These are phyloP conservation scores for Litchi chinensis DNA, from an alignment of 345 rosid species.

Conservation along the genomic window DNA sequence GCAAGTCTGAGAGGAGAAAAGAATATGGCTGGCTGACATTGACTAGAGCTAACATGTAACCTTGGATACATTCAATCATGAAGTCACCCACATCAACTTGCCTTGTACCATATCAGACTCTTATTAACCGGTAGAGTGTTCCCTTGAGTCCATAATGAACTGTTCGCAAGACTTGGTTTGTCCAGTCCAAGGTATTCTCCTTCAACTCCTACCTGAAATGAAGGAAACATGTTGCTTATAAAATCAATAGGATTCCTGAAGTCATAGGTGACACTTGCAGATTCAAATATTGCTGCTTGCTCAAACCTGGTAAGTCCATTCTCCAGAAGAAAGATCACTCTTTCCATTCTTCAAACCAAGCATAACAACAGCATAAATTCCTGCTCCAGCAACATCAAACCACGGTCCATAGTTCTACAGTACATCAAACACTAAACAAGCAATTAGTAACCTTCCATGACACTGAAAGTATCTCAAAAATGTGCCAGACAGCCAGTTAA, in stretches of 20 bases:
- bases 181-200: conserved; percentile 60
- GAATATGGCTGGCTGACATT: no score
- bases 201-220: conserved; percentile 57
- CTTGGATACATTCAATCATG: not conserved
- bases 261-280: not conserved
- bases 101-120: conserved; percentile 74
- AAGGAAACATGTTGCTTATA: not conserved
- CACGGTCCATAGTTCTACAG: conserved; percentile 65
- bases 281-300: not conserved
- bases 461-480: conserved; percentile 2
- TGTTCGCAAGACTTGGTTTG: conserved; percentile 42
- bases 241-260: no score
- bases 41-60: not conserved
- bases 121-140: conserved; percentile 38
- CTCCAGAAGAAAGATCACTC: conserved; percentile 37
- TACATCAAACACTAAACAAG: not conserved
- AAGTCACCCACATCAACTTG: conserved; percentile 4
- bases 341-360: conserved; percentile 29
- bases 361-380: conserved; percentile 40
- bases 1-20: no score
- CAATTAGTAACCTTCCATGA: not conserved
- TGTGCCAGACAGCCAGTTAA: not conserved
- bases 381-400: conserved; percentile 65
- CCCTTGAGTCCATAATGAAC: conserved; percentile 53
- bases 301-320: conserved; percentile 66